Base-by-base conservation (phyloP, 208 protist genomes). In the Trypanosoma mega region DNA sequence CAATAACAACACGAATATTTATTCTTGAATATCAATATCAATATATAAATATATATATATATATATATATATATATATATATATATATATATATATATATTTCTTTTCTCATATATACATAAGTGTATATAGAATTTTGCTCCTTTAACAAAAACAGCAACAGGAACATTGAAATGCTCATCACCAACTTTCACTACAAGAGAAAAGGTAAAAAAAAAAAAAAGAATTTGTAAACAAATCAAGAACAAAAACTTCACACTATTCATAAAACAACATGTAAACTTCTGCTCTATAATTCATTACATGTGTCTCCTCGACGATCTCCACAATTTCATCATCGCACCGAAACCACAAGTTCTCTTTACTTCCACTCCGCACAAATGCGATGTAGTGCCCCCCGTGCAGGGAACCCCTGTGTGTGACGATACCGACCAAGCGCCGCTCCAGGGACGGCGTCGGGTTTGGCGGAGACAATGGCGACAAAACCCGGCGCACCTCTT, bases 191-290 rank as follows among this genome's bases (percentile, higher is more conserved):
- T 20, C 2, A 36, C 31, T n/a, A n/a, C n/a, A n/a, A n/a, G n/a
- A n/a, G n/a, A n/a, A 23, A 53, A n/a, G 11, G n/a, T 52, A 20
- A 61, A 20, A 53, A 20, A 50, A 30, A 46, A 20, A 54, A 18
- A 61, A 21, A 20, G 7, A 61, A 8, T 18, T 18, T 54, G n/a
- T n/a, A n/a, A n/a, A n/a, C n/a, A n/a, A n/a, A n/a, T n/a, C n/a
- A n/a, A n/a, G n/a, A n/a, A n/a, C n/a, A n/a, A n/a, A n/a, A n/a
- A n/a, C n/a, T n/a, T n/a, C 30, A 20, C 36, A 23, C 39, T 81
- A 92, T 67, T 92, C 90, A 65, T 93, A 96, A 46, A 96, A 93
- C 7, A 83, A 72, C 24, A 96, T 63, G 63, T 93, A 96, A 6
- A 87, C 85, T 49, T 90, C 84, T 0, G 72, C 46, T 31, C 75